These are phyloP conservation scores for Phyllosticta capitalensis DNA, from an alignment of 2,329 filamentous ascomycete species.

Conservation along the genomic window DNA sequence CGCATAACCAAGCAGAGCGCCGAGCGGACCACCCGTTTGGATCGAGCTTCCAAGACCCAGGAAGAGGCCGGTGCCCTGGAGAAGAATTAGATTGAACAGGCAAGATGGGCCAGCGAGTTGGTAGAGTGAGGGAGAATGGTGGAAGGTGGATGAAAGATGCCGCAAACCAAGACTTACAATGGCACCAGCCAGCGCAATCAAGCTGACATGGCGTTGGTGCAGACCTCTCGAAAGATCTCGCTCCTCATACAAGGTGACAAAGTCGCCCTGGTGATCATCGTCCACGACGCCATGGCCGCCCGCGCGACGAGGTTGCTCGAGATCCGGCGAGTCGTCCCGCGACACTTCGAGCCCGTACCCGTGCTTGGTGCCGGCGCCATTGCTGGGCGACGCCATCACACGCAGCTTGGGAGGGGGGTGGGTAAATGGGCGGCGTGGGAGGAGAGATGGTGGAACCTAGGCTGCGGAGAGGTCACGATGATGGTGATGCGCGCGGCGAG, in stretches of 20 bases:
- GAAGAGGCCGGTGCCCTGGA: constrained; percentile 32
- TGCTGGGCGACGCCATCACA: not conserved
- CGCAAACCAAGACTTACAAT: constrained; percentile 27
- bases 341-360: not conserved
- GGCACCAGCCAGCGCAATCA: constrained; percentile 50
- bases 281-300: not conserved
- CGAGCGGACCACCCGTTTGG: constrained; percentile 42
- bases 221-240: constrained; percentile 43
- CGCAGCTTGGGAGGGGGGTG: not conserved
- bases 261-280: constrained; percentile 41
- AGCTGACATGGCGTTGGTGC: constrained; percentile 42
- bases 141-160: constrained; percentile 17
- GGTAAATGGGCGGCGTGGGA: not conserved
- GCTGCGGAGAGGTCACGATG: not conserved
- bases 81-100: not conserved
- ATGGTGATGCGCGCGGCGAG: not conserved
- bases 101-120: no score
- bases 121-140: no score
- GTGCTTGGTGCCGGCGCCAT: not conserved
- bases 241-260: constrained; percentile 40
- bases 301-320: not conserved
- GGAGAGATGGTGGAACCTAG: not conserved
- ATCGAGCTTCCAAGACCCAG: constrained; percentile 45
- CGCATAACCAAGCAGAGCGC: constrained; percentile 43
- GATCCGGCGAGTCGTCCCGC: not conserved